phyloP scores from a whole-genome alignment of 2,329 filamentous ascomycete genomes.

The Aureobasidium zeae region DNA sequence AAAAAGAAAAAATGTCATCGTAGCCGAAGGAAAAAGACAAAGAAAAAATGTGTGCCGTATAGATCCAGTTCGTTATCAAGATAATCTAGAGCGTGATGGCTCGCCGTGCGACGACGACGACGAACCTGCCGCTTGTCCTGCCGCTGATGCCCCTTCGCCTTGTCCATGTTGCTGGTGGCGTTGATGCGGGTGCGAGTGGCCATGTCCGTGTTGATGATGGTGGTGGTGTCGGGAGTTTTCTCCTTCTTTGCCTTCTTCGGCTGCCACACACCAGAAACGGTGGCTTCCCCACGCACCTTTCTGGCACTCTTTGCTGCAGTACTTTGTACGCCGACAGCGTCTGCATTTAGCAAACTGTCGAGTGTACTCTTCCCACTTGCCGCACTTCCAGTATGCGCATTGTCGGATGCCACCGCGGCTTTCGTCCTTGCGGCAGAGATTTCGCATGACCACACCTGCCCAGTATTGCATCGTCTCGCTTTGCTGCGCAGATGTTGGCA shows the following conservation, averaged over 20 bases:
- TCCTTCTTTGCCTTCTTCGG: slow-evolving; percentile 36
- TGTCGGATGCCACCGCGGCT: slow-evolving; percentile 88
- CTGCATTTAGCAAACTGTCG: slow-evolving; percentile 97
- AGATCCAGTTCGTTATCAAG: slow-evolving; percentile 14
- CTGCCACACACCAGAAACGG: slow-evolving; percentile 90
- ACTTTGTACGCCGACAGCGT: slow-evolving; percentile 90
- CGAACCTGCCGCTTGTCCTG: background rate
- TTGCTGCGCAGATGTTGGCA: slow-evolving; percentile 26
- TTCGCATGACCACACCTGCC: slow-evolving; percentile 98
- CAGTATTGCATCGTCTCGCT: slow-evolving; percentile 93
- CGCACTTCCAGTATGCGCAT: slow-evolving; percentile 96
- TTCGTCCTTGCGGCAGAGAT: slow-evolving; percentile 96
- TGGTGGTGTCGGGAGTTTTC: slow-evolving; percentile 17
- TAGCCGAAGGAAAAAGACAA: slow-evolving; percentile 6
- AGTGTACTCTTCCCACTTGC: slow-evolving; percentile 95
- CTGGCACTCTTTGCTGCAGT: slow-evolving; percentile 99
- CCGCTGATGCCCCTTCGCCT: slow-evolving; percentile 1
- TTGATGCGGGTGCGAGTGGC: slow-evolving; percentile 7
- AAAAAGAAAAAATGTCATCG: slow-evolving; percentile 11
- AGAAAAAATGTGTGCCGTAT: slow-evolving; percentile 5
- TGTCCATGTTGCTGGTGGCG: slow-evolving; percentile 2
- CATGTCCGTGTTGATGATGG: slow-evolving; percentile 15
- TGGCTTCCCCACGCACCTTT: slow-evolving; percentile 98
- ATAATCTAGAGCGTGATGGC: background rate
- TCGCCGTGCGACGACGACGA: background rate